These are phyloP conservation scores for Wickerhamomyces canadensis DNA, from an alignment of 805 yeast genomes.

Conservation along the genomic window DNA sequence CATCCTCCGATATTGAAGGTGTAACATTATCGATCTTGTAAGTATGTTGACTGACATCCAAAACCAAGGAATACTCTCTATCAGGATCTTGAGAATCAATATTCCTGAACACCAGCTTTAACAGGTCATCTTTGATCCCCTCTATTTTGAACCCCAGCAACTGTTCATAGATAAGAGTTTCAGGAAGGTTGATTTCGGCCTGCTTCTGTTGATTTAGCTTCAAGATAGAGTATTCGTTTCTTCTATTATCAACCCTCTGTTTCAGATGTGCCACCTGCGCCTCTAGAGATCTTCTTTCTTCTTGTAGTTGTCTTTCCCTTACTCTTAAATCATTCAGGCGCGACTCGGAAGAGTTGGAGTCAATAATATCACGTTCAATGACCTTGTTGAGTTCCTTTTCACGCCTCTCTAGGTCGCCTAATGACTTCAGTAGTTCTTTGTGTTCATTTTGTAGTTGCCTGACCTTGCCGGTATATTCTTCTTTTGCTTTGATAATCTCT, in stretches of 20 bases:
- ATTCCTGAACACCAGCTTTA: slow-evolving; percentile 44
- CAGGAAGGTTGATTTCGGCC: slow-evolving; percentile 43
- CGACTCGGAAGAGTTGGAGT: slow-evolving; percentile 30
- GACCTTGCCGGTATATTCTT: slow-evolving; percentile 27
- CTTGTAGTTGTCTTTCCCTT: slow-evolving; percentile 30
- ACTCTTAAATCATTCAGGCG: slow-evolving; percentile 26
- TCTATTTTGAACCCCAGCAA: slow-evolving; percentile 51
- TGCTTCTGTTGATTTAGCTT: slow-evolving; percentile 37
- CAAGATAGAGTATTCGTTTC: slow-evolving; percentile 28
- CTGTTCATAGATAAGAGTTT: slow-evolving; percentile 44
- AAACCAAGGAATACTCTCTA: slow-evolving; percentile 36
- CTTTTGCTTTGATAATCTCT: slow-evolving; percentile 29
- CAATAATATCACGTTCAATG: slow-evolving; percentile 10
- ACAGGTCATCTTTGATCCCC: slow-evolving; percentile 39
- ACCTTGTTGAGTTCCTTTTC: slow-evolving; percentile 9
- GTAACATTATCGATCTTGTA: slow-evolving; percentile 32
- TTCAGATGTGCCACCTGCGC: slow-evolving; percentile 30
- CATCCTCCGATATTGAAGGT: slow-evolving; percentile 32
- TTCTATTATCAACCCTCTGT: slow-evolving; percentile 24
- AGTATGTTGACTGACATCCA: slow-evolving; percentile 39
- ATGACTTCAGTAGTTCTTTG: slow-evolving; percentile 23
- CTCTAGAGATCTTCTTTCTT: slow-evolving; percentile 25
- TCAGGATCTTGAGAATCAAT: slow-evolving; percentile 39
- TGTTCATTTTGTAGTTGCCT: slow-evolving; percentile 29
- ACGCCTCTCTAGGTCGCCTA: slow-evolving; percentile 5